Evolutionary conservation across 805 yeast genomes (phyloP).

Genomic region (Isabelozyma gotoi): DNA sequence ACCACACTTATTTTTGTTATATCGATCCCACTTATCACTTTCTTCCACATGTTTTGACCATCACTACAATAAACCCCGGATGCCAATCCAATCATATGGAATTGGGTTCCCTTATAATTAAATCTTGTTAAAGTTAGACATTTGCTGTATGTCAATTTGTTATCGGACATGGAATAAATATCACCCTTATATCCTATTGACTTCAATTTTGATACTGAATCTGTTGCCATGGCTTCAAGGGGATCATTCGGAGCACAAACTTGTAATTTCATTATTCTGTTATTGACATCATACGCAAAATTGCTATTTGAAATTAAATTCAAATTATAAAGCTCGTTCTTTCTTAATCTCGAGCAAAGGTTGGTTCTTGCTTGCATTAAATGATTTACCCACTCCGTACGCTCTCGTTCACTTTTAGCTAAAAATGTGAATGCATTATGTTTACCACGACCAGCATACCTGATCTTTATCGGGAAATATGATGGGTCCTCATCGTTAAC

Average conservation of each 20-base stretch:
- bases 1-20: constrained; percentile 64
- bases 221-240: constrained; percentile 32
- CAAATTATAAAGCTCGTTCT: constrained; percentile 54
- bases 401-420: constrained; percentile 47
- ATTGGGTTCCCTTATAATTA: constrained; percentile 42
- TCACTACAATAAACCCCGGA: constrained; percentile 63
- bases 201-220: constrained; percentile 18
- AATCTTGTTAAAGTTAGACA: constrained; percentile 48
- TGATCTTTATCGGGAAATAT: constrained; percentile 48
- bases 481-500: constrained; percentile 25
- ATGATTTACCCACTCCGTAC: constrained; percentile 57
- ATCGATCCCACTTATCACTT: constrained; percentile 50
- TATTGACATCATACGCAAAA: constrained; percentile 63
- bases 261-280: constrained; percentile 51
- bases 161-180: constrained; percentile 18
- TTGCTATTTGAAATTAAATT: constrained; percentile 53
- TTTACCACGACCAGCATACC: constrained; percentile 57
- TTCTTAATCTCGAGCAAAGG: constrained; percentile 25
- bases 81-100: constrained; percentile 57
- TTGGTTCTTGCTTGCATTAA: constrained; percentile 49
- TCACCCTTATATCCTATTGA: constrained; percentile 23
- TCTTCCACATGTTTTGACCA: constrained; percentile 52
- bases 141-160: constrained; percentile 29
- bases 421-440: constrained; percentile 52
- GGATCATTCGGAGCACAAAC: constrained; percentile 53